Conservation (phyloP, 176 grass and related monocot genomes). For the Themeda triandra region DNA sequence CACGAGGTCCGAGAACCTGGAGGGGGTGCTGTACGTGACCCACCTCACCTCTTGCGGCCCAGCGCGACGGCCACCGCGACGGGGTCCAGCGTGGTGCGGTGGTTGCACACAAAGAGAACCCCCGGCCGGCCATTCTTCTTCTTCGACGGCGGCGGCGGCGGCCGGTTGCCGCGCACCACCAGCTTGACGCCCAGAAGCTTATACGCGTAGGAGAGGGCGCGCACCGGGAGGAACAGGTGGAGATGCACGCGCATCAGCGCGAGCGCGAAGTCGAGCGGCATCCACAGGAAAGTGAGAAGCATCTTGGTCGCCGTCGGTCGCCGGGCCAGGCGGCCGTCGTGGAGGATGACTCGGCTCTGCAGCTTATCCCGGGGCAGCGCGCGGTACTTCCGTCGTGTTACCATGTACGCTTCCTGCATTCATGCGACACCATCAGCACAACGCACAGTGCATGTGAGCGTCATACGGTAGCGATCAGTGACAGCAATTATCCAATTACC, state of each 20-base stretch:
- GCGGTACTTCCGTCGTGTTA: constrained; percentile 36
- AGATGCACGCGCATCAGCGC: constrained; percentile 44
- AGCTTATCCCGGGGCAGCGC: constrained; percentile 45
- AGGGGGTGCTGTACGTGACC: constrained; percentile 48
- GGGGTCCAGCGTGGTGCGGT: constrained; percentile 59
- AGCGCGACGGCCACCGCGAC: constrained; percentile 37
- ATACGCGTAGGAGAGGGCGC: constrained; percentile 49
- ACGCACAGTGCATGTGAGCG: too few species aligned
- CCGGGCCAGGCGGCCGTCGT: constrained; percentile 64
- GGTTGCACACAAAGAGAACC: constrained; percentile 77
- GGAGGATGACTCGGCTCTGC: constrained; percentile 40
- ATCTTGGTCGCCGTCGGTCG: constrained; percentile 55
- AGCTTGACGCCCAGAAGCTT: constrained; percentile 61
- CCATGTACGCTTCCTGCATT: constrained; percentile 59
- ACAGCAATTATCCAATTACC: too few species aligned
- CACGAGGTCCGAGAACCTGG: constrained; percentile 29
- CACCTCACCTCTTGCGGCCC: constrained; percentile 60
- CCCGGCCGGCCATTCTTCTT: constrained; percentile 24
- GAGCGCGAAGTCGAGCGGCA: constrained; percentile 58
- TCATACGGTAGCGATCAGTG: too few species aligned
- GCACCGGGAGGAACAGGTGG: constrained; percentile 48
- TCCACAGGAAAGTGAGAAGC: constrained; percentile 69
- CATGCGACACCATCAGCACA: neutral
- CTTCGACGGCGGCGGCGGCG: constrained; percentile 36
- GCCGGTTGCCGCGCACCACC: constrained; percentile 45